phyloP scores from a whole-genome alignment of 148 eudicot genomes.

The Polygonum maritimum region DNA sequence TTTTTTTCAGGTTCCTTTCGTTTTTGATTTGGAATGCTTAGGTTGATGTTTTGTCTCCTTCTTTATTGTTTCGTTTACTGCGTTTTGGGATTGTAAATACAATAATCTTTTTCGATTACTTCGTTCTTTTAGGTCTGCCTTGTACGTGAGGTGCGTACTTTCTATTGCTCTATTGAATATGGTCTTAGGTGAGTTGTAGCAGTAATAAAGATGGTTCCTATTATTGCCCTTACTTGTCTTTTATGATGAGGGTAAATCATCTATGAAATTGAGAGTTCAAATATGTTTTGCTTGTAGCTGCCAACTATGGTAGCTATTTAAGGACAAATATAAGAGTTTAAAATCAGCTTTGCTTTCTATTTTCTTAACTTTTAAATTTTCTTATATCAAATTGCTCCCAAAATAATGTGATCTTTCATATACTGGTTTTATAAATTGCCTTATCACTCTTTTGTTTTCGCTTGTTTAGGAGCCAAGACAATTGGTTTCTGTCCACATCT shows the following conservation, averaged over 20 bases:
- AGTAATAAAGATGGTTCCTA: background rate
- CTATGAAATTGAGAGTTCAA: background rate
- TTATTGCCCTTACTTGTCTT: background rate
- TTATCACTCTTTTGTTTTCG: background rate
- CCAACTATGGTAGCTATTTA: background rate
- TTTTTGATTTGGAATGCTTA: no score
- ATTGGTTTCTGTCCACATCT: slow-evolving; percentile 48
- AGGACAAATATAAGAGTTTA: background rate
- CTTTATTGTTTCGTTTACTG: no score
- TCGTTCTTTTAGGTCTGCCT: no score
- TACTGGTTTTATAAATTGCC: slow-evolving; percentile 54
- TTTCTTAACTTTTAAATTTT: background rate
- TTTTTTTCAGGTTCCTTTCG: no score
- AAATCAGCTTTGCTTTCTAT: background rate
- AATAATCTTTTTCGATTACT: no score
- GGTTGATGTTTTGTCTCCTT: no score
- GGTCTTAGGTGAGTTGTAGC: no score
- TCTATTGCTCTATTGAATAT: no score
- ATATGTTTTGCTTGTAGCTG: background rate
- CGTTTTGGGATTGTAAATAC: no score
- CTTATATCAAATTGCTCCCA: slow-evolving; percentile 44
- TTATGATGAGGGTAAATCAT: background rate
- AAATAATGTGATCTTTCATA: slow-evolving; percentile 57
- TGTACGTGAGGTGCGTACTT: no score
- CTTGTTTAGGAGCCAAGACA: slow-evolving; percentile 48